Conservation (phyloP, 108 stramenopile genomes). For the Cyclotella kingstonii region DNA sequence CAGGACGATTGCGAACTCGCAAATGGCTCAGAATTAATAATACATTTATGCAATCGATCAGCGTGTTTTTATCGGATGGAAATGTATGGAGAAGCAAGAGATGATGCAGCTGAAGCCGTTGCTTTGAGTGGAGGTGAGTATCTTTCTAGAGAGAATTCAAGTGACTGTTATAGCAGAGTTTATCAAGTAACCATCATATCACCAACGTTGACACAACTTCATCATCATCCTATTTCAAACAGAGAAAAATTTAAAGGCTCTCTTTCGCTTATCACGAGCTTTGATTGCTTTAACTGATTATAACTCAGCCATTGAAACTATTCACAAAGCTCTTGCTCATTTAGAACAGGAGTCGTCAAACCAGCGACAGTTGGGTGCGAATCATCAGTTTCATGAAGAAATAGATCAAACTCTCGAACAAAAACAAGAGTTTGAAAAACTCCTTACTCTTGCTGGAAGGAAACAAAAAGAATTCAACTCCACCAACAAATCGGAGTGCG, state of each 20-base stretch:
- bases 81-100: constrained; percentile 51
- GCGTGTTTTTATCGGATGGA: constrained; percentile 72
- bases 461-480: constrained; percentile 20
- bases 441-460: constrained; percentile 26
- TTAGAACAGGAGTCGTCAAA: neutral
- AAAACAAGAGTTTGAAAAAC: constrained; percentile 52
- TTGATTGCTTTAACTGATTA: constrained; percentile 55
- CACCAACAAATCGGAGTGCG: no score
- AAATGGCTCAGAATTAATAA: constrained; percentile 31
- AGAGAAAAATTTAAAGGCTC: constrained; percentile 54
- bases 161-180: neutral
- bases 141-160: neutral
- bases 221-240: neutral
- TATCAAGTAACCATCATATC: no score
- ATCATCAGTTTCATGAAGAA: constrained; percentile 4
- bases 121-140: constrained; percentile 18
- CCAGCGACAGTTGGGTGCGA: neutral
- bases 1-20: neutral
- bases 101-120: constrained; percentile 62
- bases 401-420: constrained; percentile 36
- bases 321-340: constrained; percentile 19
- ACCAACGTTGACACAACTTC: neutral
- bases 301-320: constrained; percentile 39
- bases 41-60: constrained; percentile 79
- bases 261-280: constrained; percentile 77